Conservation (phyloP, 768 basidiomycete genomes). For the Tricholoma matsutake region DNA sequence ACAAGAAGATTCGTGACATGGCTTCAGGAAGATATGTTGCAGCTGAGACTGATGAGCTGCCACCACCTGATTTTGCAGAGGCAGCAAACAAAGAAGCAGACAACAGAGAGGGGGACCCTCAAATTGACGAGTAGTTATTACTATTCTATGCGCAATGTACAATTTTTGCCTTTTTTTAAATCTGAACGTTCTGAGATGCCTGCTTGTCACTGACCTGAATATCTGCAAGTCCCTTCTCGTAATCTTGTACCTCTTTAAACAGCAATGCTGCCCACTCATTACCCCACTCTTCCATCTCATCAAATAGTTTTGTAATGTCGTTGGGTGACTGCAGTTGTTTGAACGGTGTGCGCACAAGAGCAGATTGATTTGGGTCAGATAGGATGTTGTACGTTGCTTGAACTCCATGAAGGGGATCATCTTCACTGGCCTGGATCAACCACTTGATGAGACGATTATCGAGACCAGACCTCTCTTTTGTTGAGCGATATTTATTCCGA, state of each 20-base stretch:
- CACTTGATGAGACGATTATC: too few species aligned
- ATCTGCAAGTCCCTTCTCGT: too few species aligned
- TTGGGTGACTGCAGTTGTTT: not conserved
- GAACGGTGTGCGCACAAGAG: conserved; percentile 10
- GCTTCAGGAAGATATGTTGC: not conserved
- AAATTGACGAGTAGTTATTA: not conserved
- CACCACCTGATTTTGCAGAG: not conserved
- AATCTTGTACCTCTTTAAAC: too few species aligned
- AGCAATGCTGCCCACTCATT: not conserved
- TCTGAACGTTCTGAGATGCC: too few species aligned
- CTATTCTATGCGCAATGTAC: not conserved
- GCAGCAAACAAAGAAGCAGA: not conserved
- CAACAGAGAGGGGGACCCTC: not conserved
- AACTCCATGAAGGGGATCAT: too few species aligned
- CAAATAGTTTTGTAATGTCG: not conserved
- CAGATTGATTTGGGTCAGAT: not conserved
- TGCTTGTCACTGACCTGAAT: too few species aligned
- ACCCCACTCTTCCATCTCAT: not conserved
- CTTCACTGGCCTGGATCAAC: too few species aligned
- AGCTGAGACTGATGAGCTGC: conserved; percentile 10
- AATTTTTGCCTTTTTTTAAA: too few species aligned
- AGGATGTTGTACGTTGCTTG: not conserved
- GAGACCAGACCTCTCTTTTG: not conserved
- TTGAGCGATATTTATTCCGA: not conserved
- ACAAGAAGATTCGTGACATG: not conserved